Evolutionary conservation across 495 filamentous ascomycete species (phyloP).

Genomic region (Penicillium soppii): DNA sequence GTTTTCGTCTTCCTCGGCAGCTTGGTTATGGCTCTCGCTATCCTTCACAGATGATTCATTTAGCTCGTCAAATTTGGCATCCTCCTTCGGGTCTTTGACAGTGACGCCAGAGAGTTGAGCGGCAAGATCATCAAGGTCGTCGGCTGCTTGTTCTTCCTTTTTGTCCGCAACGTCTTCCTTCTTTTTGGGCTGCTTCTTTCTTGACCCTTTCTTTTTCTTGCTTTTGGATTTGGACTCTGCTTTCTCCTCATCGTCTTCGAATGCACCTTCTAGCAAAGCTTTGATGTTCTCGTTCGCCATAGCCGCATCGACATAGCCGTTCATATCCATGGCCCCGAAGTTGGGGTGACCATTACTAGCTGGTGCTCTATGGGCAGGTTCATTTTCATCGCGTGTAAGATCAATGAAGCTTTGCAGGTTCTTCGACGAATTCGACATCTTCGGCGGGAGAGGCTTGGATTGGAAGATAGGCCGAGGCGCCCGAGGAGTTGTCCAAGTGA

Average conservation of each 20-base stretch:
- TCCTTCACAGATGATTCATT: conserved; percentile 11
- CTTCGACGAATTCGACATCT: conserved; percentile 33
- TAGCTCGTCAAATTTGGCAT: conserved; percentile 10
- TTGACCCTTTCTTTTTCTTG: conserved; percentile 46
- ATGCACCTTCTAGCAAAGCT: conserved; percentile 78
- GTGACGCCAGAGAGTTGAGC: conserved; percentile 60
- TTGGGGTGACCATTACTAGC: conserved; percentile 8
- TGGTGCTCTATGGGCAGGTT: conserved; percentile 3
- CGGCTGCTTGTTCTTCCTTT: conserved; percentile 22
- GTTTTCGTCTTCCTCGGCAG: conserved; percentile 40
- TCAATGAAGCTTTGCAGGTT: conserved; percentile 46
- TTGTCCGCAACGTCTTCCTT: conserved; percentile 28
- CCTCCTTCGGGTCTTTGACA: conserved; percentile 39
- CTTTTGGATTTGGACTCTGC: conserved; percentile 49
- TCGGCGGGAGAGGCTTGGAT: conserved; percentile 40
- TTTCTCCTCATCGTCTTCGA: conserved; percentile 78
- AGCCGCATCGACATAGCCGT: conserved; percentile 69
- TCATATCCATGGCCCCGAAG: conserved; percentile 53
- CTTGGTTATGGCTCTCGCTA: conserved; percentile 21
- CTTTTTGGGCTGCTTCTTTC: conserved; percentile 44
- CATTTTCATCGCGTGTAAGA: conserved; percentile 36
- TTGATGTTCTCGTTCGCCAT: conserved; percentile 86
- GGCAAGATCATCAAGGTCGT: conserved; percentile 53
- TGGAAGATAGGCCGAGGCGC: conserved; percentile 42
- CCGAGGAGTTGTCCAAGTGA: conserved; percentile 38